Evolutionary conservation across 306 rosid species (phyloP).

Genomic region (Quercus alba): DNA sequence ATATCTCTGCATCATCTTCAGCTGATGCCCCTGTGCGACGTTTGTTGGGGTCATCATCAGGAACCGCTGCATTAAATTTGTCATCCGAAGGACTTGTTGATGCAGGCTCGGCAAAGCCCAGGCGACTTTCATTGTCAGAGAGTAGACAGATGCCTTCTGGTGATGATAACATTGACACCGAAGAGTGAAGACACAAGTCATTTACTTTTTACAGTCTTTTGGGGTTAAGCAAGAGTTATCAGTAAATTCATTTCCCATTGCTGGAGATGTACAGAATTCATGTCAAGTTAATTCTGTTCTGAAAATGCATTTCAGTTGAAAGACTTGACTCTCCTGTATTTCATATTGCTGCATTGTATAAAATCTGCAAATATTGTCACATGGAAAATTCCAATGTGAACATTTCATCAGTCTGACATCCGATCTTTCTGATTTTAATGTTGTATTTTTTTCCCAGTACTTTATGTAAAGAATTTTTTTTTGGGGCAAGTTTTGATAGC

Average conservation of each 20-base stretch:
- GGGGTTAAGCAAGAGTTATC: constrained; percentile 63
- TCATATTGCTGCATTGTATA: constrained; percentile 72
- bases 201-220: constrained; percentile 55
- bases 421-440: constrained; percentile 31
- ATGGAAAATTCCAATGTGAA: constrained; percentile 70
- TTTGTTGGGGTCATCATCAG: constrained; percentile 73
- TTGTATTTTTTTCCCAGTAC: constrained; percentile 16
- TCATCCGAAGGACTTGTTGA: constrained; percentile 82
- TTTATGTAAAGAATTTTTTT: constrained; percentile 37
- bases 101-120: constrained; percentile 61
- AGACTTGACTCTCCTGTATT: constrained; percentile 55
- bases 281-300: constrained; percentile 55
- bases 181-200: constrained; percentile 59
- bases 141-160: constrained; percentile 72
- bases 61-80: constrained; percentile 68
- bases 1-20: constrained; percentile 59
- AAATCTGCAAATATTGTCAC: constrained; percentile 72
- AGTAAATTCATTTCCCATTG: constrained; percentile 79
- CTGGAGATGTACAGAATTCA: constrained; percentile 78
- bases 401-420: constrained; percentile 54
- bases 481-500: constrained; percentile 32
- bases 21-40: constrained; percentile 61
- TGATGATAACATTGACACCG: constrained; percentile 69
- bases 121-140: constrained; percentile 81
- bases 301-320: constrained; percentile 60